Evolutionary conservation across 139 green algal genomes (phyloP).

Genomic region (Volvox reticuliferus): DNA sequence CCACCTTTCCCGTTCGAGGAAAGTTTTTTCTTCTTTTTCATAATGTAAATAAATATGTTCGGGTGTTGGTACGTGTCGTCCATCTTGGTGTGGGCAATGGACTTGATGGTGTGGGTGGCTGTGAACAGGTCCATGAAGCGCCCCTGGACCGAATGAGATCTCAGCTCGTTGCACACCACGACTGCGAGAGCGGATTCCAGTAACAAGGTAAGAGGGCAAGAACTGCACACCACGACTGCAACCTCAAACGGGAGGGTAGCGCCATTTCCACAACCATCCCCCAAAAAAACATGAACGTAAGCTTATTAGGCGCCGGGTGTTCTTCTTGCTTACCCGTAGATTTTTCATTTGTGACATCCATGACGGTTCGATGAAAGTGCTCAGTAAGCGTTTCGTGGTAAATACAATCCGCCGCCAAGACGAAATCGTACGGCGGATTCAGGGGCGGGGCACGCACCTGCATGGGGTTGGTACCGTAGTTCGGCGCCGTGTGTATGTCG

Average conservation of each 20-base stretch:
- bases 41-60: slow-evolving; percentile 80
- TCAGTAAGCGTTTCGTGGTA: slow-evolving; percentile 86
- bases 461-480: too few relatives aligned
- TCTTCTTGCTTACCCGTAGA: slow-evolving; percentile 59
- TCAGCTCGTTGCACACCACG: slow-evolving; percentile 86
- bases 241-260: too few relatives aligned
- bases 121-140: slow-evolving; percentile 75
- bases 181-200: slow-evolving; percentile 55
- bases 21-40: slow-evolving; percentile 62
- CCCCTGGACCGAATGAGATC: slow-evolving; percentile 80
- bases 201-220: too few relatives aligned
- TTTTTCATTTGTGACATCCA: slow-evolving; percentile 65
- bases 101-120: slow-evolving; percentile 73
- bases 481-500: too few relatives aligned
- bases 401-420: slow-evolving; percentile 77
- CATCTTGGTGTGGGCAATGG: slow-evolving; percentile 69
- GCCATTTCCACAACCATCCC: too few relatives aligned
- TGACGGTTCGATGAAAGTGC: slow-evolving; percentile 72
- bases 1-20: background rate
- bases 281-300: too few relatives aligned
- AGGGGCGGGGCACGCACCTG: background rate
- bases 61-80: slow-evolving; percentile 75
- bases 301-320: too few relatives aligned
- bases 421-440: slow-evolving; percentile 78
- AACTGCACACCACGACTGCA: too few relatives aligned